A percentile compares a stretch with the other conserved stretches of the same genome.
phyloP scores from a whole-genome alignment of 306 rosid species.

The Citrullus amarus region DNA sequence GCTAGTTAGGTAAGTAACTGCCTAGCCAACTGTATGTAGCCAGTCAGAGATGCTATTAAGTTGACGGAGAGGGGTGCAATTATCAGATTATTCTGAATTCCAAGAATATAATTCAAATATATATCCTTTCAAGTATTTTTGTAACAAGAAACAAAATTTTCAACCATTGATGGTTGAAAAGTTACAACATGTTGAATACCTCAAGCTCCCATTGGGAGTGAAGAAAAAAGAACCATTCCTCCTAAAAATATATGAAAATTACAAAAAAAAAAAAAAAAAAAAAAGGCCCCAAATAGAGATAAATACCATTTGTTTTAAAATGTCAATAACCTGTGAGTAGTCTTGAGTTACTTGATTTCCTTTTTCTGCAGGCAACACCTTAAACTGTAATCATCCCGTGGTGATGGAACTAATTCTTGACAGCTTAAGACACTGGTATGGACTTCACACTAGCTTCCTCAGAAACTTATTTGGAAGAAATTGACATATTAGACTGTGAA shows the following conservation, averaged over 20 bases:
- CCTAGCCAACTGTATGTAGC: not conserved
- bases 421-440: constrained; percentile 95
- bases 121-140: not conserved
- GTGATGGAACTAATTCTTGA: constrained; percentile 88
- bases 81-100: not conserved
- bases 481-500: not conserved
- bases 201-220: not conserved
- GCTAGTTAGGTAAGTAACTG: not conserved
- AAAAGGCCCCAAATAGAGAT: not conserved
- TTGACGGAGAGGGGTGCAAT: not conserved
- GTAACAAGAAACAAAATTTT: not conserved
- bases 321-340: not conserved
- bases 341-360: not conserved
- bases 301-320: not conserved
- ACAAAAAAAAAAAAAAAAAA: not conserved
- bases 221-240: not conserved
- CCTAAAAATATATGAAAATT: not conserved
- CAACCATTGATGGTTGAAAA: not conserved
- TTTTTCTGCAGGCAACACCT: constrained; percentile 66
- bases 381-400: constrained; percentile 87
- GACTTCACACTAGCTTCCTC: not conserved
- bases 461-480: not conserved
- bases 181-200: not conserved
- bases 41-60: not conserved
- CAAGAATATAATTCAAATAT: not conserved